Evolutionary conservation across 305 asterid species (phyloP).

Genomic region (Fraxinus sp.): DNA sequence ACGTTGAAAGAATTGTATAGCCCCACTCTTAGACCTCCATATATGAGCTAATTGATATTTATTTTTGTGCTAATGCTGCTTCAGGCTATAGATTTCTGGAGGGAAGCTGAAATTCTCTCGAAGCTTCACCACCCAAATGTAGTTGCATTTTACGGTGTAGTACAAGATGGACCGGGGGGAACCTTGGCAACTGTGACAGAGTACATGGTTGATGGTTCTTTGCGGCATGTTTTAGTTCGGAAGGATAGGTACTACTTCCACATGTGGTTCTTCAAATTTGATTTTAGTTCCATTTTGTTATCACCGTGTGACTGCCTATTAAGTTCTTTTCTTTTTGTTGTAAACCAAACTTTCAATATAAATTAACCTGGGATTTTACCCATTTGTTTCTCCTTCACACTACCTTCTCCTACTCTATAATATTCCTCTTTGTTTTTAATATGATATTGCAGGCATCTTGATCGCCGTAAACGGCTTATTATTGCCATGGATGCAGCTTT

Average conservation of each 20-base stretch:
- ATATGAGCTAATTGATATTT: constrained; percentile 10
- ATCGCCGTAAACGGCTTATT: constrained; percentile 66
- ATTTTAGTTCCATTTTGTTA: neutral
- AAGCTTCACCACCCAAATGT: constrained; percentile 91
- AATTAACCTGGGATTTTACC: neutral
- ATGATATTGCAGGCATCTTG: constrained; percentile 57
- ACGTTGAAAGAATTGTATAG: constrained; percentile 16
- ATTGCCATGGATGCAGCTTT: constrained; percentile 92
- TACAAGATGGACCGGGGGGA: constrained; percentile 85
- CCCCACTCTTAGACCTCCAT: neutral
- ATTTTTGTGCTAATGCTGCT: constrained; percentile 10
- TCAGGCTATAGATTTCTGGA: constrained; percentile 77
- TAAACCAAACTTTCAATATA: neutral
- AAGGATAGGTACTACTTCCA: constrained; percentile 60
- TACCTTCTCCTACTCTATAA: neutral
- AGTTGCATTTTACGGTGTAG: constrained; percentile 81
- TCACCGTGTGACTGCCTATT: neutral
- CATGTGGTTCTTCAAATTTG: neutral
- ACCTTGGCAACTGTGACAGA: constrained; percentile 82
- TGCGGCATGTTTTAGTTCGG: constrained; percentile 72
- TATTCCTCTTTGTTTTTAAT: constrained; percentile 14
- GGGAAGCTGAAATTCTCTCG: constrained; percentile 80
- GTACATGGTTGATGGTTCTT: constrained; percentile 80
- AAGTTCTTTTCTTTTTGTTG: neutral
- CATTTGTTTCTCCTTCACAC: neutral